These are phyloP conservation scores for Nepenthes mirabilis DNA, from an alignment of 148 eudicot species.

Conservation along the genomic window DNA sequence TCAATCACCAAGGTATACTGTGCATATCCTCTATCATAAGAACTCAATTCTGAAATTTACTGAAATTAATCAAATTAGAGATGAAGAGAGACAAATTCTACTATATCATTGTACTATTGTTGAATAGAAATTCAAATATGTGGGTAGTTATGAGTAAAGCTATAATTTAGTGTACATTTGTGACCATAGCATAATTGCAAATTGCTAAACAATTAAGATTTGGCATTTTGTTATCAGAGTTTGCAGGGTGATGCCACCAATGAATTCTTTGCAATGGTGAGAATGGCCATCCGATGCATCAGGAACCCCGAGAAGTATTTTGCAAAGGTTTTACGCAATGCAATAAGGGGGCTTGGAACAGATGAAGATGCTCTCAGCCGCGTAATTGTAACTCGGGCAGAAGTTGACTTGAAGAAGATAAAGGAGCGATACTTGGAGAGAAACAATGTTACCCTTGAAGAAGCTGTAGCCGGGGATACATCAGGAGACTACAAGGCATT, in stretches of 20 bases:
- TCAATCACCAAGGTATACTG: conserved; percentile 60
- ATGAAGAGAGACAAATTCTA: no score
- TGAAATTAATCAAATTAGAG: no score
- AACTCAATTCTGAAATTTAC: no score
- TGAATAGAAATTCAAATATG: no score
- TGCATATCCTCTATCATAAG: background rate
- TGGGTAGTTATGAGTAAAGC: no score
- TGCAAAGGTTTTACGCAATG: conserved; percentile 54
- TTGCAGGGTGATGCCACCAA: conserved; percentile 22
- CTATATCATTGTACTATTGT: no score
- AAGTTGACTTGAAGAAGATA: conserved; percentile 46
- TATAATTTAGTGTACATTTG: no score
- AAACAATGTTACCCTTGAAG: conserved; percentile 59
- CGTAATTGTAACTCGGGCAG: conserved; percentile 62
- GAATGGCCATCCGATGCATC: conserved; percentile 52
- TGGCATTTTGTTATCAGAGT: conserved; percentile 17
- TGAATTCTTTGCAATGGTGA: conserved; percentile 32
- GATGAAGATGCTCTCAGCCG: conserved; percentile 72
- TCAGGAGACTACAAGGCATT: conserved; percentile 63
- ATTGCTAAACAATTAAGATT: background rate
- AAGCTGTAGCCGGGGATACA: conserved; percentile 43
- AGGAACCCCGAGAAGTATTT: conserved; percentile 51
- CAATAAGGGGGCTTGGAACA: conserved; percentile 37
- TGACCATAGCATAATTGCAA: background rate
- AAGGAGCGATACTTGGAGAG: conserved; percentile 56